Evolutionary conservation across 2,329 filamentous ascomycete genomes (phyloP).

Genomic region (Sporothrix curviconia): DNA sequence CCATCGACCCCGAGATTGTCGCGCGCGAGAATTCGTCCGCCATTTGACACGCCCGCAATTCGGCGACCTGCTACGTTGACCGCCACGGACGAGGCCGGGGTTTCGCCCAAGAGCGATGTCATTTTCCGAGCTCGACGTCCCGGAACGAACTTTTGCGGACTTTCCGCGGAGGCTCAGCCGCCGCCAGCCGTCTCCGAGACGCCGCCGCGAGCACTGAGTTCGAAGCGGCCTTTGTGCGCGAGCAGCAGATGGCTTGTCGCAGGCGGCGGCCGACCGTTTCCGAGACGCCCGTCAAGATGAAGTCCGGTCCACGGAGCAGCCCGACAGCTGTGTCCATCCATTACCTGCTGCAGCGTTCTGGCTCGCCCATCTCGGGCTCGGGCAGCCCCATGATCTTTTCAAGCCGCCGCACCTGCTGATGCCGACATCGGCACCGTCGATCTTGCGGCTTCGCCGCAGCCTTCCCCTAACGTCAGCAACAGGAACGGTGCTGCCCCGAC

Average conservation of each 20-base stretch:
- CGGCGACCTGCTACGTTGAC: conserved; percentile 58
- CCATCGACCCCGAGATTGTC: conserved; percentile 52
- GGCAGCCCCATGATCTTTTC: neutral
- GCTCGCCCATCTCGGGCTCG: conserved; percentile 35
- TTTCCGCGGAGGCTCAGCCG: too few species aligned
- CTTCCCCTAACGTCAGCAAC: neutral
- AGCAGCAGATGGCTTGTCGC: conserved; percentile 25
- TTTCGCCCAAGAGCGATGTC: conserved; percentile 33
- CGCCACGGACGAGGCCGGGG: conserved; percentile 51
- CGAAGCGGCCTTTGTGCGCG: conserved; percentile 26
- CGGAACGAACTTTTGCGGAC: conserved; percentile 43
- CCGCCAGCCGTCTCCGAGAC: conserved; percentile 54
- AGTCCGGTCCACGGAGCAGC: conserved; percentile 41
- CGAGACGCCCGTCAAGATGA: conserved; percentile 42
- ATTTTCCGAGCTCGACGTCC: conserved; percentile 24
- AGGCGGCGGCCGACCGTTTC: conserved; percentile 42
- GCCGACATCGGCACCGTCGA: neutral
- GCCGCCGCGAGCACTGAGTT: conserved; percentile 43
- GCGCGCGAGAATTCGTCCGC: conserved; percentile 54
- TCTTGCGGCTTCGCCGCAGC: neutral
- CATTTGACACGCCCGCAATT: conserved; percentile 62
- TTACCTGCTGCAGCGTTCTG: conserved; percentile 43
- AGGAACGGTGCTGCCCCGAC: too few species aligned
- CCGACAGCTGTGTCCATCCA: conserved; percentile 53
- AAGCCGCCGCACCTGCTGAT: neutral